Evolutionary conservation across 2,329 filamentous ascomycete species (phyloP).

Genomic region (Cucurbitaria berberidis): DNA sequence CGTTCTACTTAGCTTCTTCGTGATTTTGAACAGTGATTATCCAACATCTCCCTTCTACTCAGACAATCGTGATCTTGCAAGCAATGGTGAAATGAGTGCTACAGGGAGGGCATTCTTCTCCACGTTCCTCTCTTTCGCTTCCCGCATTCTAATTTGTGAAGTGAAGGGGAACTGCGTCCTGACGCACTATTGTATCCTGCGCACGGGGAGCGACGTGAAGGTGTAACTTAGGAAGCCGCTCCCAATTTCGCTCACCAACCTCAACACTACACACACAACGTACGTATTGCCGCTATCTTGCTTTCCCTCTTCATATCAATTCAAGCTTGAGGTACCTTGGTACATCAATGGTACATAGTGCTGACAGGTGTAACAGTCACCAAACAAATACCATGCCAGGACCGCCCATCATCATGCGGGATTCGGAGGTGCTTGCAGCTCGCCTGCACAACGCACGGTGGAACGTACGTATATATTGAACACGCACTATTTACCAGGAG

Average conservation of each 20-base stretch:
- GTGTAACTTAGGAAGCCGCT: not conserved
- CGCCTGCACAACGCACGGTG: not conserved
- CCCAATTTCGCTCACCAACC: not conserved
- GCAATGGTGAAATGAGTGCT: not conserved
- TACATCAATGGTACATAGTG: not conserved
- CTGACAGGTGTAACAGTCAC: not conserved
- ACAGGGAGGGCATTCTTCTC: not conserved
- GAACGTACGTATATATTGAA: not conserved
- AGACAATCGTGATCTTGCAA: not conserved
- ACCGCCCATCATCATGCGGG: not conserved
- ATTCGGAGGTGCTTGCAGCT: not conserved
- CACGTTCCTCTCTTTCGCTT: not conserved
- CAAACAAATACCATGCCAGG: not conserved
- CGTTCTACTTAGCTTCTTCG: not conserved
- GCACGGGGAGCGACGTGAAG: not conserved
- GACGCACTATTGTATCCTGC: not conserved
- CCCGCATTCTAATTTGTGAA: not conserved
- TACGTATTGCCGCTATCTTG: not conserved
- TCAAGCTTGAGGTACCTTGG: no score
- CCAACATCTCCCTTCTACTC: not conserved
- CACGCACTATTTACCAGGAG: not conserved
- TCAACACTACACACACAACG: not conserved
- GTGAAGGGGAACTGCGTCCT: not conserved
- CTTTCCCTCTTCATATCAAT: not conserved
- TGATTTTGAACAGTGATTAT: not conserved